Evolutionary conservation across 345 rosid genomes (phyloP), one percentile per base, ranked within the genome.

Genomic region (thale cress (Arabidopsis thaliana)): DNA sequence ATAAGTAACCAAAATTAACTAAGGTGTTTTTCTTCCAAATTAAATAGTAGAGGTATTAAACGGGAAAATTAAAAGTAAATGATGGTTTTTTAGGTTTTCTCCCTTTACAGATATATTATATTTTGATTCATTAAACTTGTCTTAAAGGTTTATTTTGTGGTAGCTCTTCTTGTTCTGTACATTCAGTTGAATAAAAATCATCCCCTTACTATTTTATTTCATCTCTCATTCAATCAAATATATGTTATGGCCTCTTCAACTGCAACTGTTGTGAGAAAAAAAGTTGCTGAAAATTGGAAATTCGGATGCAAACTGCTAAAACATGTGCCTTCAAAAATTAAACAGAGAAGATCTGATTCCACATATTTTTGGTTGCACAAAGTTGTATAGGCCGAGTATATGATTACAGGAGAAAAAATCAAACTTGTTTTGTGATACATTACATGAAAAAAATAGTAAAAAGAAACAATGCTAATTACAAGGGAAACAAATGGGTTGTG

Each of bases 381-480:
- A 50, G 32, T 50, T 9, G 56, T 50, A 50, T 50, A 50, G 5
- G 2, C 3, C 1, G 23, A 44, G 49, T 44, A 9, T 55, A 45
- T 68, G 74, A 69, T 44, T 24, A 69, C 68, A 76, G 46, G 37
- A 61, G 5, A 67, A 37, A 59, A 51, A 16, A 61, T 7, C 61
- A 30, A 58, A 32, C 53, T 59, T 33, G 51, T 58, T 28, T 66
- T 3, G 3, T 52, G 14, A 14, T 12, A 58, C 36, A 65, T 23
- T 53, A 64, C 64, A 76, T 10, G 8, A 62, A 46, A 34, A 12
- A 32, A 50, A 59, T 7, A 37, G 14, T 60, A 6, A 59, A 59
- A 40, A 14, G 6, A 61, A 57, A 69, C 42, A 76, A 69, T 24
- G 55, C 59, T 77, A 77, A 55, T 77, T 77, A 77, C 80, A 77